Percentiles rank a stretch among this genome's conserved stretches.
Evolutionary conservation across 2,329 filamentous ascomycete species (phyloP).

Genomic region (Alternaria novae-zelandiae): DNA sequence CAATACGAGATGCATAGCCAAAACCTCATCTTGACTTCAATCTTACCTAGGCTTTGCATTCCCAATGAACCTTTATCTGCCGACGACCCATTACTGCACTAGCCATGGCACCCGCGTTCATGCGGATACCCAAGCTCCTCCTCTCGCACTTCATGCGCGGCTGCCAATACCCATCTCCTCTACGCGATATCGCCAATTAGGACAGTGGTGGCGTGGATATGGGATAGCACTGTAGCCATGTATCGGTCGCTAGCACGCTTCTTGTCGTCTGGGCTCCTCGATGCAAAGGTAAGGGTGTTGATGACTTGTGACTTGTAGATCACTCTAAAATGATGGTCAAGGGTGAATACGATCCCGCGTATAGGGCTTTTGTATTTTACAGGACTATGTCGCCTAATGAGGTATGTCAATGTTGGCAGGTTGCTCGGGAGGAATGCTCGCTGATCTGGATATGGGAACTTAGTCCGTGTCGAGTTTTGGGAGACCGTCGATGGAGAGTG

Average conservation of each 20-base stretch:
- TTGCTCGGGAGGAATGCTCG: background rate
- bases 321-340: background rate
- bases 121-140: too few species aligned
- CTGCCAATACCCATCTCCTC: background rate
- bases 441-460: background rate
- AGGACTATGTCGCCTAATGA: background rate
- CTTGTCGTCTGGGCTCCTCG: background rate
- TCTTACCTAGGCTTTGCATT: background rate
- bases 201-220: background rate
- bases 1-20: background rate
- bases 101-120: too few species aligned
- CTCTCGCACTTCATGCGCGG: background rate
- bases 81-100: too few species aligned
- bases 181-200: background rate
- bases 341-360: background rate
- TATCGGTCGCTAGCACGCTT: background rate
- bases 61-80: background rate
- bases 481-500: background rate
- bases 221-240: background rate
- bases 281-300: background rate
- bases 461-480: conserved; percentile 6
- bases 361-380: background rate
- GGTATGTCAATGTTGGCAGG: background rate
- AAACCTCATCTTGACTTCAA: background rate
- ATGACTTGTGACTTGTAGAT: background rate